These are phyloP conservation scores for Detonula confervacea DNA, from an alignment of 352 stramenopile species.

Conservation along the genomic window DNA sequence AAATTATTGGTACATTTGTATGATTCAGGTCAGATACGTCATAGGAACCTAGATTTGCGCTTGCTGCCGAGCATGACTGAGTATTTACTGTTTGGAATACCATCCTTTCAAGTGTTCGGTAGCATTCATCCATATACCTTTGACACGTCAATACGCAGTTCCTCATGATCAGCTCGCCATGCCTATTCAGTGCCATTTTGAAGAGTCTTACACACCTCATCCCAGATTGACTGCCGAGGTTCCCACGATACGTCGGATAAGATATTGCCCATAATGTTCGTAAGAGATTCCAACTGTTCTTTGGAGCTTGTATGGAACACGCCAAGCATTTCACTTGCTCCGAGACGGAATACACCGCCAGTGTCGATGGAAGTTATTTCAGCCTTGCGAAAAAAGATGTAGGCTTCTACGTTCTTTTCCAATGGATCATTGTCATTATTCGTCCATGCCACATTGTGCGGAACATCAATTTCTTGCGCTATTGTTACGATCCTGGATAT, in stretches of 20 bases:
- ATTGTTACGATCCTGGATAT: conserved; percentile 46
- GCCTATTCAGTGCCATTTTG: not conserved
- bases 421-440: conserved; percentile 15
- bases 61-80: too few relatives aligned
- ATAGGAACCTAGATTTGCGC: too few relatives aligned
- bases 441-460: conserved; percentile 55
- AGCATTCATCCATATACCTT: too few relatives aligned
- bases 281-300: conserved; percentile 49
- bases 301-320: conserved; percentile 66
- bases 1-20: too few relatives aligned
- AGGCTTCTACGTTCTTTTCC: conserved; percentile 36
- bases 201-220: conserved; percentile 13
- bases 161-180: too few relatives aligned
- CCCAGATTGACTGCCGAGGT: conserved; percentile 1
- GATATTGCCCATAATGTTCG: not conserved
- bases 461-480: conserved; percentile 51
- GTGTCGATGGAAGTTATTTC: not conserved
- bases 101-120: too few relatives aligned
- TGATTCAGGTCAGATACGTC: too few relatives aligned
- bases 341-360: conserved; percentile 20
- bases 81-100: too few relatives aligned
- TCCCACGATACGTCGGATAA: conserved; percentile 32
- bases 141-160: too few relatives aligned
- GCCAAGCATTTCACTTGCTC: conserved; percentile 68
- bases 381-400: conserved; percentile 58